phyloP scores from a whole-genome alignment of 2,329 filamentous ascomycete species.

The Nemania sp. region DNA sequence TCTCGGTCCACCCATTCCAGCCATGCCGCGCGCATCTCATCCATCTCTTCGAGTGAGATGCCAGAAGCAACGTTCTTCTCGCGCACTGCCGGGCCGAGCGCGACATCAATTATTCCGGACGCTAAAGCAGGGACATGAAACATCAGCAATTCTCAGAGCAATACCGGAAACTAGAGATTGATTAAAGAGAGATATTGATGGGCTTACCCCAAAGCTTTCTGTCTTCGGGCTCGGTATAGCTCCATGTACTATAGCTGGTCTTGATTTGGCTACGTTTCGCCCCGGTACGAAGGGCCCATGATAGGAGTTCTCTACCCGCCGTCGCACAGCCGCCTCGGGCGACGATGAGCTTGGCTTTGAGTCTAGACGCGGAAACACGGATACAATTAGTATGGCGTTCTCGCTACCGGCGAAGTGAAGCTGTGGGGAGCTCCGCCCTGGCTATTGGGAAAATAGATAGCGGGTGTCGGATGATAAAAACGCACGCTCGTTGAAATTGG shows the following conservation, averaged over 20 bases:
- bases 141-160: no score
- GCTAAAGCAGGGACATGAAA: no score
- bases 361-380: background rate
- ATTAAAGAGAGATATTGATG: no score
- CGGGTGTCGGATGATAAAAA: no score
- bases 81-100: background rate
- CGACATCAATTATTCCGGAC: constrained; percentile 12
- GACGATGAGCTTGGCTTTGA: constrained; percentile 6
- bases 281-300: constrained; percentile 16
- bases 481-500: constrained; percentile 15
- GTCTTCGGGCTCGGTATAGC: constrained; percentile 10
- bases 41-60: constrained; percentile 7
- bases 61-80: constrained; percentile 13
- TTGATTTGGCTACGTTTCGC: constrained; percentile 11
- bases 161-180: background rate
- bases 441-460: no score
- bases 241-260: constrained; percentile 14
- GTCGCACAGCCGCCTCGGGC: constrained; percentile 8
- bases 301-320: constrained; percentile 16
- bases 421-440: no score
- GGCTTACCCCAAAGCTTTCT: constrained; percentile 15
- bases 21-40: constrained; percentile 16
- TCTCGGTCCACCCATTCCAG: constrained; percentile 12
- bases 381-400: background rate
- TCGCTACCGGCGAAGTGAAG: no score